phyloP scores from a whole-genome alignment of 2,329 filamentous ascomycete species.

The Apiospora malaysiana region DNA sequence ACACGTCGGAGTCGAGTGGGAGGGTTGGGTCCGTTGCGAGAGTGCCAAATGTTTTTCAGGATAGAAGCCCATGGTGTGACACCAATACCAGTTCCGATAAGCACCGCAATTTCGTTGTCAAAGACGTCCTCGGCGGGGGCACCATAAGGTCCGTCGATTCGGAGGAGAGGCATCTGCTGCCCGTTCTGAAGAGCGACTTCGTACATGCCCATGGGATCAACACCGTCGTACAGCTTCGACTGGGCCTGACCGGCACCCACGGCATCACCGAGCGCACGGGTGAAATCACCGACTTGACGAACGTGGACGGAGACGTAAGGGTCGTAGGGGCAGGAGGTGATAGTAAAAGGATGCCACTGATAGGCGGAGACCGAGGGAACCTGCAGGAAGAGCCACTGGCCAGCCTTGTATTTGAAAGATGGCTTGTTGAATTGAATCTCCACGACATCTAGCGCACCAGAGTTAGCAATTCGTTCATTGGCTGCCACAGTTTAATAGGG shows the following conservation, averaged over 20 bases:
- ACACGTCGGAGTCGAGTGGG: slow-evolving; percentile 89
- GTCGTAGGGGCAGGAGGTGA: slow-evolving; percentile 96
- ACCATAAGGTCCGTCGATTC: slow-evolving; percentile 94
- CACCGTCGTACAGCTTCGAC: slow-evolving; percentile 85
- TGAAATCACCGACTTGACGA: slow-evolving; percentile 96
- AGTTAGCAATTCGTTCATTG: no score
- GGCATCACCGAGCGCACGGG: slow-evolving; percentile 88
- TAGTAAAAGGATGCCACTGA: slow-evolving; percentile 99
- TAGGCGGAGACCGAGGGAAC: slow-evolving; percentile 85
- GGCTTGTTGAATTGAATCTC: slow-evolving; percentile 98
- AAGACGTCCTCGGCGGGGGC: slow-evolving; percentile 98
- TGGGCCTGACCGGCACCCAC: slow-evolving; percentile 91
- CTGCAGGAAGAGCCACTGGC: slow-evolving; percentile 97
- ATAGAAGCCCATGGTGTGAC: slow-evolving; percentile 88
- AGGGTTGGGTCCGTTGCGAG: slow-evolving; percentile 87
- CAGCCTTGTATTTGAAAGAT: slow-evolving; percentile 96
- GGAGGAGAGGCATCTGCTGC: slow-evolving; percentile 86
- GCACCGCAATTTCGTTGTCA: slow-evolving; percentile 85
- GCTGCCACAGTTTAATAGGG: no score
- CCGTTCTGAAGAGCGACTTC: slow-evolving; percentile 94
- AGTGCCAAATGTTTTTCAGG: slow-evolving; percentile 97
- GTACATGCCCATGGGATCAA: slow-evolving; percentile 96
- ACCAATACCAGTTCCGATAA: slow-evolving; percentile 86
- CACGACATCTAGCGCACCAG: no score
- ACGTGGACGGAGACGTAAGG: slow-evolving; percentile 94